Evolutionary conservation across 495 filamentous ascomycete species (phyloP), one percentile per base, ranked within the genome.

Genomic region (Penicillium alfredii): DNA sequence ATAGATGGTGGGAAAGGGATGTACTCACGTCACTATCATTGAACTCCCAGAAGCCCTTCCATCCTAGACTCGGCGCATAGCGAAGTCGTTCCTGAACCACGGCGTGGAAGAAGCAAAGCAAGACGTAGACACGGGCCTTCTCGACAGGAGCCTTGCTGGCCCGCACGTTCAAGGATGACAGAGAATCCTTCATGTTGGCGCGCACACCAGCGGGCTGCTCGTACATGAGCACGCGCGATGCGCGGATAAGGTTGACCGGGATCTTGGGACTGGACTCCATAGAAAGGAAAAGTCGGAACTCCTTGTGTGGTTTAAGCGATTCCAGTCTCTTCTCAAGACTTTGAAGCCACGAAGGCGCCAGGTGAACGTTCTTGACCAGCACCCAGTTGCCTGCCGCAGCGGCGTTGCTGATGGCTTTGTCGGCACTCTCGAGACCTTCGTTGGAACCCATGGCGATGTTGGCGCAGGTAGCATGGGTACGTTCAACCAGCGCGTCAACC

Each of bases 31-130:
- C 92, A 47, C 89, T 94, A 60, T 99, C 92, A 55, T 99, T 99
- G 58, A 99, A 99, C 66, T 99, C 92, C 92, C 92, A 99, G 74
- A 94, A 94, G 38, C 87, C 86, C 69, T 94, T 94, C 92, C 93
- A 97, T 34, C 92, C 92, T 37, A 99, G 73, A 33, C 76, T 92
- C 2, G 92, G 93, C 12, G 88, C 90, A 53, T 99, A 99, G 40
- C 92, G 85, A 44, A 99, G 71, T 49, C 92, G 72, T 59, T 99
- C 92, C 61, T 99, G 92, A 19, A 99, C 77, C 8, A 99, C 90
- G 8, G 93, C 92, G 51, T 99, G 92, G 42, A 97, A 56, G 76
- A 97, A 97, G 4, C 85, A 90, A 13, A 99, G 76, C 33, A 97
- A 65, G 27, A 99, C 70, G 46, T 99, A 96, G 24, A 99, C 65